A percentile compares a stretch with the other conserved stretches of the same genome.
These are phyloP conservation scores for Aureobasidium mangrovei DNA, from an alignment of 2,329 filamentous ascomycete species.

Conservation along the genomic window DNA sequence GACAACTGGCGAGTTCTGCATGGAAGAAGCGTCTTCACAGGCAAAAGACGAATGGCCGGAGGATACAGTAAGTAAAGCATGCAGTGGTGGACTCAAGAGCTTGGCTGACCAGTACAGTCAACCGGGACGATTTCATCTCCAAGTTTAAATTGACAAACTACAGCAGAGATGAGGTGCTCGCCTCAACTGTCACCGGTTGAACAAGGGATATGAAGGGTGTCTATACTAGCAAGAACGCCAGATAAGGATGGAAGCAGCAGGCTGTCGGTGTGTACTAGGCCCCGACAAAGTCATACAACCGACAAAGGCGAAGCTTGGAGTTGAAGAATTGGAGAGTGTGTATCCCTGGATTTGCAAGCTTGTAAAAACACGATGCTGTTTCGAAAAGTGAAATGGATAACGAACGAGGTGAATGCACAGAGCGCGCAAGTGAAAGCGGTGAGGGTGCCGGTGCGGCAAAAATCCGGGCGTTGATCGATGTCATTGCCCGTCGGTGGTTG, in stretches of 20 bases:
- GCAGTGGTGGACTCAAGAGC: background rate
- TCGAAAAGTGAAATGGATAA: background rate
- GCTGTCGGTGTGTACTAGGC: too few species aligned
- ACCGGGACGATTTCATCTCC: slow-evolving; percentile 72
- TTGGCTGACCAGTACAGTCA: slow-evolving; percentile 43
- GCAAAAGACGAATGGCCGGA: slow-evolving; percentile 79
- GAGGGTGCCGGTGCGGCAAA: background rate
- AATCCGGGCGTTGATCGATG: background rate
- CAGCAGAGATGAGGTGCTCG: slow-evolving; percentile 22
- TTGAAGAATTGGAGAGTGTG: too few species aligned
- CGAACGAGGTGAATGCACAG: background rate
- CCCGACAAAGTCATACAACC: too few species aligned
- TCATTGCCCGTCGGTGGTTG: background rate
- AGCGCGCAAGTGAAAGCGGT: background rate
- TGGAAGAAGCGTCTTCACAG: slow-evolving; percentile 73
- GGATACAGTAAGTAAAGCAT: slow-evolving; percentile 63
- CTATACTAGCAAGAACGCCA: too few species aligned
- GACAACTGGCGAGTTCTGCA: slow-evolving; percentile 95
- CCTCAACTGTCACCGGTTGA: slow-evolving; percentile 27
- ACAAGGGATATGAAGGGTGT: background rate
- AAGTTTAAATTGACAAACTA: slow-evolving; percentile 66
- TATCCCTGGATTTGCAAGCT: too few species aligned
- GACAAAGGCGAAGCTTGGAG: too few species aligned
- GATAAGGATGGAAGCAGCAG: too few species aligned
- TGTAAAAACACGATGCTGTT: background rate